Evolutionary conservation across 2,329 filamentous ascomycete genomes (phyloP), one percentile per base, ranked within the genome.

Genomic region (Fusarium pseudograminearum): DNA sequence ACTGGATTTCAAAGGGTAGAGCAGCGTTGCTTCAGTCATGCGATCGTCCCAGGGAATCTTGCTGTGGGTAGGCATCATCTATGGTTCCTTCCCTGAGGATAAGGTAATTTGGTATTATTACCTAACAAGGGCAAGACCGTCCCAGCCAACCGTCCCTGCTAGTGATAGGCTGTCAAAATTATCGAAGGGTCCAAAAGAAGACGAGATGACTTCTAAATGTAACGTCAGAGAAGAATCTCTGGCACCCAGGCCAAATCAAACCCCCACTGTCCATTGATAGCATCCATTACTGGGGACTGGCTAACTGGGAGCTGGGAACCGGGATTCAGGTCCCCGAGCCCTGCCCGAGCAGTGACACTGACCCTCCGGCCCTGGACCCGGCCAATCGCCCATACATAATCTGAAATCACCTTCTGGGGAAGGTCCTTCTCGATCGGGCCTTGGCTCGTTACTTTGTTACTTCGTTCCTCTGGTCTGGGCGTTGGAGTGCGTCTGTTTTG

Each of bases 401-500:
- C 42, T 56, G 26, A 20, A 30, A 50, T 42, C 65, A 41, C 62
- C 57, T 69, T 72, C 61, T 68, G 61, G 65, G 72, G 63, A 68
- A 70, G 60, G 70, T 57, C 56, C 61, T 61, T 48, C 54, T 46
- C 52, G 57, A 72, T 70, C 69, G 56, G 55, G 38, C 61, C 64
- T 69, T 63, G 69, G 48, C 69, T 69, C 53, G n/a, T 72, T 72
- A 61, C 72, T 74, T 69, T 51, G n/a, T 72, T 72, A 61, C 72
- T 74, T 74, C 72, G 59, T 74, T 69, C 72, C 69, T 46, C 57
- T 72, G 69, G 72, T 55, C 64, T 72, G 50, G 66, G 69, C 71
- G 67, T 71, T 67, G 51, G 59, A 68, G 56, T 73, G 63, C 54
- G 72, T 70, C 72, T 69, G 42, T 42, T 42, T 58, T 74, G 56